These are phyloP conservation scores for Dipodascus geniculatus DNA, from an alignment of 805 yeast genomes.

Conservation along the genomic window DNA sequence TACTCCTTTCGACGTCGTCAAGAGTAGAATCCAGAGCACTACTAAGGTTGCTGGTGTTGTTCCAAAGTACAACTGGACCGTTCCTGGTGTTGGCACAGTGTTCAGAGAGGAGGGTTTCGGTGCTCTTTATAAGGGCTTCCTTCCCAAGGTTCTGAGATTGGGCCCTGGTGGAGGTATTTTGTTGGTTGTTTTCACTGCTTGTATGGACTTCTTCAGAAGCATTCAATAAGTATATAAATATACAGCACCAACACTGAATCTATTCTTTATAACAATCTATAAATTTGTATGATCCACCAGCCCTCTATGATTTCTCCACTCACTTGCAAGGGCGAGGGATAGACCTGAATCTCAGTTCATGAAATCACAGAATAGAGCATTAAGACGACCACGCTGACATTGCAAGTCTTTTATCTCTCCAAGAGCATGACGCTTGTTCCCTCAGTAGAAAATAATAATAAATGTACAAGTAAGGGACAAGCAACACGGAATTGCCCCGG, in stretches of 20 bases:
- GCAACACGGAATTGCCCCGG: conserved; percentile 75
- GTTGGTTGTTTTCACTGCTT: conserved; percentile 88
- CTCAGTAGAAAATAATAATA: conserved; percentile 24
- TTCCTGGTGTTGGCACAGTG: conserved; percentile 64
- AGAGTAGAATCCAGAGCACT: conserved; percentile 84
- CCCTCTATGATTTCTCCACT: conserved; percentile 35
- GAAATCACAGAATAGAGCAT: conserved; percentile 39
- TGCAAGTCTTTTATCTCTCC: conserved; percentile 41
- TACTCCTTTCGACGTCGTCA: conserved; percentile 94
- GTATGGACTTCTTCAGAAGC: conserved; percentile 79
- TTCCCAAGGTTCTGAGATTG: conserved; percentile 92
- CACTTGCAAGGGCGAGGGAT: conserved; percentile 28
- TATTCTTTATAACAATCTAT: neutral
- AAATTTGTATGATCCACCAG: conserved; percentile 53
- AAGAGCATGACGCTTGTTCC: conserved; percentile 56
- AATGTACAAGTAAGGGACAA: conserved; percentile 26
- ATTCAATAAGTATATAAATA: conserved; percentile 8
- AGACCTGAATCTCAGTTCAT: conserved; percentile 6
- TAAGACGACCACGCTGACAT: conserved; percentile 38
- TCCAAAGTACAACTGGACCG: conserved; percentile 86
- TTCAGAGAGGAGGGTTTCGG: conserved; percentile 83
- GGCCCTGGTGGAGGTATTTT: conserved; percentile 99
- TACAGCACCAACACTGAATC: too few species aligned
- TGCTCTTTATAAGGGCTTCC: conserved; percentile 90
- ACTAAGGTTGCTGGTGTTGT: conserved; percentile 56